Conservation (phyloP, 768 basidiomycete genomes). For the Leucocoprinus sp. region DNA sequence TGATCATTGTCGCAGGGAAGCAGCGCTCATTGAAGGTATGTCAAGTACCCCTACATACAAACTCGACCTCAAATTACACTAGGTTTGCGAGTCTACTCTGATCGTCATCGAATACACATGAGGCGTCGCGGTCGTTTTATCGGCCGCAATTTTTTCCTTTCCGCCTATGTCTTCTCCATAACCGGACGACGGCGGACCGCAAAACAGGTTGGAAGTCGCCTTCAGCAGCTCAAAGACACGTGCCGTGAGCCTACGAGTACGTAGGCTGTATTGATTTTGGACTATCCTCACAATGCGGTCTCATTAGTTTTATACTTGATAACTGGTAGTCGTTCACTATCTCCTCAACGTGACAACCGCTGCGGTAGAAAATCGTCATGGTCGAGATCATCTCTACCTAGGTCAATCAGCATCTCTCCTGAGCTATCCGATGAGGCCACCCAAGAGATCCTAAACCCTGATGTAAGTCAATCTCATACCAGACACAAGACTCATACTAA, state of each 20-base stretch:
- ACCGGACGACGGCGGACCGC: conserved; percentile 63
- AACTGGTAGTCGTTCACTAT: conserved; percentile 4
- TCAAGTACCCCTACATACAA: background rate
- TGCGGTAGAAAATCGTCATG: conserved; percentile 1
- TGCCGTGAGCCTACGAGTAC: conserved; percentile 31
- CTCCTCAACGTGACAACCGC: conserved; percentile 5
- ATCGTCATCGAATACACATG: conserved; percentile 54
- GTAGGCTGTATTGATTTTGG: background rate
- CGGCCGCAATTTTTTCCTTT: conserved; percentile 71
- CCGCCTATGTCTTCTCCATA: conserved; percentile 57
- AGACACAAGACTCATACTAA: background rate
- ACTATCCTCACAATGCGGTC: background rate
- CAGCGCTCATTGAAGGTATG: conserved; percentile 61
- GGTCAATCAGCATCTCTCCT: conserved; percentile 1
- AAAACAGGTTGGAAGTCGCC: conserved; percentile 72
- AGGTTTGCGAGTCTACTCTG: conserved; percentile 62
- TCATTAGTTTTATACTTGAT: conserved; percentile 7
- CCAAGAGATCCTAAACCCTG: background rate
- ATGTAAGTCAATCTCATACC: background rate
- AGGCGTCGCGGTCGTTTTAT: conserved; percentile 63
- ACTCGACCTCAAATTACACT: background rate
- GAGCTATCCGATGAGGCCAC: background rate
- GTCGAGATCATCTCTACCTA: background rate
- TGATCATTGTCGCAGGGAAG: conserved; percentile 32
- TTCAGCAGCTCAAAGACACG: conserved; percentile 71